Percentiles rank a stretch among this genome's conserved stretches.
Evolutionary conservation across 805 yeast genomes (phyloP).

Genomic region (Candida andamanensis): DNA sequence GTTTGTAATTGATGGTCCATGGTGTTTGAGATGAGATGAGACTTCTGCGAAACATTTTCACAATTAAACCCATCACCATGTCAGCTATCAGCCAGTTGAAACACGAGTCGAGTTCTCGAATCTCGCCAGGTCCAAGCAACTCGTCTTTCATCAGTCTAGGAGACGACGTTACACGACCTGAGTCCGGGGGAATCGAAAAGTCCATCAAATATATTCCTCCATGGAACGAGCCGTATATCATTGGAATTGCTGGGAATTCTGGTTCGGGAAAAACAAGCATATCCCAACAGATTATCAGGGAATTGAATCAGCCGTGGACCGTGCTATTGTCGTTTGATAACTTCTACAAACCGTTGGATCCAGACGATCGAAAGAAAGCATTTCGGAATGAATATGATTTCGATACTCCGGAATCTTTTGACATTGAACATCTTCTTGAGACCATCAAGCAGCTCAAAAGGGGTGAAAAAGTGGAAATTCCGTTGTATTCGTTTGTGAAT

Average conservation of each 20-base stretch:
- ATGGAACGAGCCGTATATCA: conserved; percentile 41
- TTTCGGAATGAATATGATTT: conserved; percentile 73
- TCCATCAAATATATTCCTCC: conserved; percentile 31
- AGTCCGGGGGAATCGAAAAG: not conserved
- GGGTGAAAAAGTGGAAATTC: conserved; percentile 48
- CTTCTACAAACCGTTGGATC: conserved; percentile 72
- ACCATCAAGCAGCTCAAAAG: conserved; percentile 62
- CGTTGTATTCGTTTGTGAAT: conserved; percentile 57
- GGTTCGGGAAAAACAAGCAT: conserved; percentile 94
- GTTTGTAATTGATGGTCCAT: conserved; percentile 2
- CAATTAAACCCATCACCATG: conserved; percentile 2
- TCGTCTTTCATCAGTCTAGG: conserved; percentile 2
- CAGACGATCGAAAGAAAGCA: conserved; percentile 59
- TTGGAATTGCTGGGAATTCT: conserved; percentile 45
- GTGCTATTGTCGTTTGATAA: conserved; percentile 85
- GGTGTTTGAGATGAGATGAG: conserved; percentile 5
- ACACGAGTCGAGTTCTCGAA: not conserved
- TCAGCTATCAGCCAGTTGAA: conserved; percentile 1
- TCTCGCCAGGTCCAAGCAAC: conserved; percentile 3
- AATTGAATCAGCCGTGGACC: conserved; percentile 88
- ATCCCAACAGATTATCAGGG: conserved; percentile 74
- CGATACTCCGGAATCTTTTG: conserved; percentile 82
- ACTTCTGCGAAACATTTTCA: conserved; percentile 1
- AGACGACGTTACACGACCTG: not conserved
- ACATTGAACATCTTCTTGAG: conserved; percentile 63